Evolutionary conservation across 768 basidiomycete genomes (phyloP), one percentile per base, ranked within the genome.

Genomic region (Russula vinacea): DNA sequence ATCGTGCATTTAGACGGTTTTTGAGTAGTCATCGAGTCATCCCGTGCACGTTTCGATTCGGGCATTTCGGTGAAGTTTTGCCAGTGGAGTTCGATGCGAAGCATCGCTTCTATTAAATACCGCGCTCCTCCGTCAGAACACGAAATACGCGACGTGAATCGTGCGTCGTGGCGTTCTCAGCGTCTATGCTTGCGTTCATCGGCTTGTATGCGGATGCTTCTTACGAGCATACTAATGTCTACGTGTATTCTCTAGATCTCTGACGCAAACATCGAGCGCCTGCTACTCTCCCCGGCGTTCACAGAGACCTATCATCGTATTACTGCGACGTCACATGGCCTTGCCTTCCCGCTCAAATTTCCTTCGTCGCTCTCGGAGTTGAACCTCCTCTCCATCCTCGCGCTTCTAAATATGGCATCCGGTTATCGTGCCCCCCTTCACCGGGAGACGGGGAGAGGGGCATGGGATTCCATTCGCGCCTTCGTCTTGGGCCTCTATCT

Each of bases 381-480:
- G 63, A 94, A 93, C 73, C 77, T 94, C 33, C 76, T 94, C n/a
- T 84, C 87, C 51, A 74, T 90, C 9, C 83, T 94, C 47, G 84
- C 87, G 2, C 79, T 94, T 17, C 80, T 96, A 39, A 94, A 94
- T 73, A 91, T 94, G 73, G 89, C 82, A 5, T 90, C 89, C 1
- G 90, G 89, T 40, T 94, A 90, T 73, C 88, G 90, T 29, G 78
- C 80, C 5, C 84, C 87, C 5, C 80, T 95, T 44, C 91, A 90
- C 73, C 74, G 76, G 16, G 83, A 84, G 61, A 88, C 88, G 3
- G 84, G 86, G 16, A 84, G 90, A 47, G 92, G 92, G 24, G 90
- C 91, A 66, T 93, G 87, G 82, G 90, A 94, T 73, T 85, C 84
- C 60, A 89, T 94, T 70, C 82, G 88, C 57, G 87, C 85, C 3